Conservation (phyloP, 192 early-diverging fungal species). For the Entophlyctis luteolus region DNA sequence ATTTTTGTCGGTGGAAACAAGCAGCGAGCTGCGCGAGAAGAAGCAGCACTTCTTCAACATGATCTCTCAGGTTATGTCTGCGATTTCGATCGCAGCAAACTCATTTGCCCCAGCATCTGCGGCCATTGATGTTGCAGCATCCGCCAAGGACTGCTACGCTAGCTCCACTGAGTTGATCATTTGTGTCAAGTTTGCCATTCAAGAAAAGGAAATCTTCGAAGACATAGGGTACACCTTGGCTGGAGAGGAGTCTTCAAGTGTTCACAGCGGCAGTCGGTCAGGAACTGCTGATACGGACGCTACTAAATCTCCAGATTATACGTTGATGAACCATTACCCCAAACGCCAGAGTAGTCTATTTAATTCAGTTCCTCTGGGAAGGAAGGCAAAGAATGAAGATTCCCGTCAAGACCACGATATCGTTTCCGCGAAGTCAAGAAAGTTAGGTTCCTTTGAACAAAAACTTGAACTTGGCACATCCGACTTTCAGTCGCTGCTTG, state of each 20-base stretch:
- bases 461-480: neutral
- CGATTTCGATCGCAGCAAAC: constrained; percentile 52
- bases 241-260: neutral
- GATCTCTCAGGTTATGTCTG: constrained; percentile 60
- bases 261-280: neutral
- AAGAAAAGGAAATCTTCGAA: constrained; percentile 48
- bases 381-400: neutral
- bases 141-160: constrained; percentile 53
- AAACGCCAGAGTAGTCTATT: neutral
- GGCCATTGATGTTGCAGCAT: constrained; percentile 49
- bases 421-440: too few relatives aligned
- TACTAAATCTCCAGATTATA: neutral
- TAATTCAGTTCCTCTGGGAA: neutral
- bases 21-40: constrained; percentile 50
- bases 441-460: neutral
- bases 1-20: constrained; percentile 34
- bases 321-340: neutral
- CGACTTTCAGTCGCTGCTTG: neutral
- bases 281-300: neutral
- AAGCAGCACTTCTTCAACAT: constrained; percentile 55
- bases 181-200: constrained; percentile 53
- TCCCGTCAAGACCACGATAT: neutral
- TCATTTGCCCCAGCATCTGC: constrained; percentile 52
- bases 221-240: too few relatives aligned
- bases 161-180: constrained; percentile 55